Evolutionary conservation across 768 basidiomycete genomes (phyloP), one percentile per base, ranked within the genome.

Genomic region (Rhizopogon vulgaris): DNA sequence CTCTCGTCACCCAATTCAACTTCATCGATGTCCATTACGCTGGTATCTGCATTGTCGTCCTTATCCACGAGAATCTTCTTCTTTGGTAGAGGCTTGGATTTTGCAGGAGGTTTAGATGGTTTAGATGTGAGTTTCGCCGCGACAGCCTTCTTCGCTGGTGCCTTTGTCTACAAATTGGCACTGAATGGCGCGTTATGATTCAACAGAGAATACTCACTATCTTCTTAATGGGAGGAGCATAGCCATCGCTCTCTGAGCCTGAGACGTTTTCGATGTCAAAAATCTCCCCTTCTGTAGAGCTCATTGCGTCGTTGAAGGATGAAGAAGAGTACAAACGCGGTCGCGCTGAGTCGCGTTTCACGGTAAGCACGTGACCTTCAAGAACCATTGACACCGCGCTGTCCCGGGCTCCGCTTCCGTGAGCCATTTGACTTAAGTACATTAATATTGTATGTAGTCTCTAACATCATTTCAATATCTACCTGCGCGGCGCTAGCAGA

Each of bases 221-320:
- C 71, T 81, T 82, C 76, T 83, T 84, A 55, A 73, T 69, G 15
- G 75, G 72, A 4, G 85, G 85, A 24, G 73, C 76, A 63, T 81
- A 88, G 60, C 75, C 81, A 0, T 90, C 88, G 14, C 84, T 87
- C 48, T 85, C 88, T 6, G 70, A 73, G 3, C 71, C 80, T 46
- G 82, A 84, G 24, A 79, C 57, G 58, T 77, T 66, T 55, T 81
- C 77, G 45, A 86, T 58, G 56, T 82, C 79, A 47, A 84, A 89
- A 57, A 76, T 79, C 68, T 90, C 88, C 47, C 68, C 78, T 63
- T 85, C 86, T 10, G 85, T 85, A 50, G 84, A 85, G 68, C 82
- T 86, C 88, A 90, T 89, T 50, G 56, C 64, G 47, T 46, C 15
- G 48, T 38, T 32, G 56, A 43, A 51, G 58, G 50, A 55, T 37